phyloP scores from a whole-genome alignment of 2,329 filamentous ascomycete genomes.

The Venturia asperata region DNA sequence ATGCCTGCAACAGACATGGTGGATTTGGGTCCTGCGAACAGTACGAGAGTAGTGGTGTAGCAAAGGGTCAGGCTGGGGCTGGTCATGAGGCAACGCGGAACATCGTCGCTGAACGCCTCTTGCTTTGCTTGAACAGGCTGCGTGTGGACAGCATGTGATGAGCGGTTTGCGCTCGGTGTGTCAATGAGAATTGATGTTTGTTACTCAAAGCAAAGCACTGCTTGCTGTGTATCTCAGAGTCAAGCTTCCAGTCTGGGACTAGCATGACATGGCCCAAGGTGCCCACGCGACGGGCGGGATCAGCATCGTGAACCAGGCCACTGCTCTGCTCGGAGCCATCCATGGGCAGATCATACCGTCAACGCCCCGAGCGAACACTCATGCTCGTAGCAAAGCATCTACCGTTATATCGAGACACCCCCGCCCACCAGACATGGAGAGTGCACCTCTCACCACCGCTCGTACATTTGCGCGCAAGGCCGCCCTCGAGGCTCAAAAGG shows the following conservation, averaged over 20 bases:
- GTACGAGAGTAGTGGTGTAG: not conserved
- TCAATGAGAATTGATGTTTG: not conserved
- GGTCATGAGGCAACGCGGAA: not conserved
- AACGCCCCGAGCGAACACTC: not conserved
- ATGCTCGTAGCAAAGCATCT: too few relatives aligned
- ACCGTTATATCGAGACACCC: not conserved
- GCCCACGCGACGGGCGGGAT: not conserved
- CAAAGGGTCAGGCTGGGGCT: not conserved
- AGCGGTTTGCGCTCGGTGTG: not conserved
- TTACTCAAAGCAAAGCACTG: not conserved
- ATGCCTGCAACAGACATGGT: constrained; percentile 3
- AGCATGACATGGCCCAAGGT: not conserved
- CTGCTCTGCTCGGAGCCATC: not conserved
- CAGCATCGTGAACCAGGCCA: constrained; percentile 13
- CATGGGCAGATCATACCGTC: constrained; percentile 23
- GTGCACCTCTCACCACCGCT: constrained; percentile 64
- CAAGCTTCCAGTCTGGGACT: not conserved
- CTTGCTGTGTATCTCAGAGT: not conserved
- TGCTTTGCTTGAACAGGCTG: not conserved
- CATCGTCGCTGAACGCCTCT: not conserved
- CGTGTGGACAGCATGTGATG: not conserved
- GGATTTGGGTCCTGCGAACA: not conserved
- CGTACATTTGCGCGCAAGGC: constrained; percentile 86
- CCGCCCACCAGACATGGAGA: constrained; percentile 50
- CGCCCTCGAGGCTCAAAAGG: constrained; percentile 59